Evolutionary conservation across 352 stramenopile genomes (phyloP).

Genomic region (Pythium phragmitis): DNA sequence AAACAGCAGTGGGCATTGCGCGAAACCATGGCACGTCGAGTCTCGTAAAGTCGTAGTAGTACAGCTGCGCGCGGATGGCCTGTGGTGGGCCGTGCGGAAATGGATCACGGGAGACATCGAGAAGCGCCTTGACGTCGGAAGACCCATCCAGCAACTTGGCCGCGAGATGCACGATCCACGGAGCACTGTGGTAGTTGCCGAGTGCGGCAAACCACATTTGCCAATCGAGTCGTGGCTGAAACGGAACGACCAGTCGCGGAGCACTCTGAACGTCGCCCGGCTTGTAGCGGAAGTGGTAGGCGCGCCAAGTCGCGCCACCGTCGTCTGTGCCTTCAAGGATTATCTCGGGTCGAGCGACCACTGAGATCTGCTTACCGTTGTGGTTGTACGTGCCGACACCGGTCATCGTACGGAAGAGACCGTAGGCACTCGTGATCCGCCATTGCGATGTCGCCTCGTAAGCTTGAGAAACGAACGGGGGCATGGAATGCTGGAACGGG

Average conservation of each 20-base stretch:
- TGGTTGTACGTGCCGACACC: slow-evolving; percentile 61
- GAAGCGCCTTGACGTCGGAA: slow-evolving; percentile 53
- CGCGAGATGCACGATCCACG: slow-evolving; percentile 87
- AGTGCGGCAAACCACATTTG: slow-evolving; percentile 93
- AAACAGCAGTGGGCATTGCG: slow-evolving; percentile 29
- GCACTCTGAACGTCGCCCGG: slow-evolving; percentile 47
- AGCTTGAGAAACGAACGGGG: slow-evolving; percentile 25
- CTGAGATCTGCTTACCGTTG: slow-evolving; percentile 31
- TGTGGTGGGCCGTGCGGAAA: slow-evolving; percentile 43
- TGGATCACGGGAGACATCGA: slow-evolving; percentile 58
- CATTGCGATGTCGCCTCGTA: slow-evolving; percentile 37
- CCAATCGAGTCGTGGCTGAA: slow-evolving; percentile 88
- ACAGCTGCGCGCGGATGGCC: slow-evolving; percentile 60
- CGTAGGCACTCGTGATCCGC: slow-evolving; percentile 69
- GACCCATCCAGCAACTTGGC: slow-evolving; percentile 78
- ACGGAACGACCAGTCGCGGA: slow-evolving; percentile 40
- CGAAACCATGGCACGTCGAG: slow-evolving; percentile 60
- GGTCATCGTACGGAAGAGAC: slow-evolving; percentile 90
- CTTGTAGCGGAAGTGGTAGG: slow-evolving; percentile 88
- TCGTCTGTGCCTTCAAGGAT: slow-evolving; percentile 78
- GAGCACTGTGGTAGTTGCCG: slow-evolving; percentile 69
- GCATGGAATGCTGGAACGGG: slow-evolving; percentile 36
- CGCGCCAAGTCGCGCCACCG: slow-evolving; percentile 53
- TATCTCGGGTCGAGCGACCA: slow-evolving; percentile 88
- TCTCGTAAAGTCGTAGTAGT: slow-evolving; percentile 89